A percentile compares a stretch with the other conserved stretches of the same genome.
Evolutionary conservation across 768 basidiomycete genomes (phyloP).

Genomic region (Saitozyma sp.): DNA sequence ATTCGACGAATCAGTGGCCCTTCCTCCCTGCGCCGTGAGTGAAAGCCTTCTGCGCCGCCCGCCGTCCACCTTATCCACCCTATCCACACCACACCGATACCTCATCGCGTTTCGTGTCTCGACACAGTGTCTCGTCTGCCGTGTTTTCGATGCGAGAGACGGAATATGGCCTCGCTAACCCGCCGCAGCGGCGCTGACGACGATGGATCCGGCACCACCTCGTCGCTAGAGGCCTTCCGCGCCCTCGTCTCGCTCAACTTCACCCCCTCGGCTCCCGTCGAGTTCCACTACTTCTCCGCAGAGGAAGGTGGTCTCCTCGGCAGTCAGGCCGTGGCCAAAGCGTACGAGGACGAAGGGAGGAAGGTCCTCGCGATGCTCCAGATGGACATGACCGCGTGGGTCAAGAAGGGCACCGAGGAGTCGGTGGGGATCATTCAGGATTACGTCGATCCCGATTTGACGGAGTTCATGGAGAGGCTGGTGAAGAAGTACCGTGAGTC

Average conservation of each 20-base stretch:
- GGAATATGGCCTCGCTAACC: too few relatives aligned
- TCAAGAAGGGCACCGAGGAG: constrained; percentile 72
- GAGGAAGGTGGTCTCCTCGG: constrained; percentile 60
- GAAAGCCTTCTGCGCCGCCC: constrained; percentile 17
- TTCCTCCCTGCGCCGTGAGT: constrained; percentile 54
- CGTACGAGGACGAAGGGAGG: constrained; percentile 65
- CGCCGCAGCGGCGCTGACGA: constrained; percentile 52
- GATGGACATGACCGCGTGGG: constrained; percentile 68
- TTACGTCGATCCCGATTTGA: constrained; percentile 70
- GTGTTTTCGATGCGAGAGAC: too few relatives aligned
- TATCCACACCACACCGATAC: too few relatives aligned
- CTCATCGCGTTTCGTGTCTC: too few relatives aligned
- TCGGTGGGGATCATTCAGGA: constrained; percentile 78
- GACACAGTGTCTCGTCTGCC: too few relatives aligned
- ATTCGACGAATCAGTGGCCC: constrained; percentile 54
- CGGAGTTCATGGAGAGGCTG: constrained; percentile 73
- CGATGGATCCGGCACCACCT: constrained; percentile 54
- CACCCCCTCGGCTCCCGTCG: constrained; percentile 51
- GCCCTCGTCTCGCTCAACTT: constrained; percentile 46
- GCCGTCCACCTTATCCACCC: not conserved
- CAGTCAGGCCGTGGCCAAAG: constrained; percentile 80
- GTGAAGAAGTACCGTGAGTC: constrained; percentile 65
- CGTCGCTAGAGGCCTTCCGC: constrained; percentile 48
- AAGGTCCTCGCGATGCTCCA: constrained; percentile 82
- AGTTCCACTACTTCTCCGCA: constrained; percentile 54